Base-by-base conservation (phyloP, 768 basidiomycete species). In the Roridomyces roridus region DNA sequence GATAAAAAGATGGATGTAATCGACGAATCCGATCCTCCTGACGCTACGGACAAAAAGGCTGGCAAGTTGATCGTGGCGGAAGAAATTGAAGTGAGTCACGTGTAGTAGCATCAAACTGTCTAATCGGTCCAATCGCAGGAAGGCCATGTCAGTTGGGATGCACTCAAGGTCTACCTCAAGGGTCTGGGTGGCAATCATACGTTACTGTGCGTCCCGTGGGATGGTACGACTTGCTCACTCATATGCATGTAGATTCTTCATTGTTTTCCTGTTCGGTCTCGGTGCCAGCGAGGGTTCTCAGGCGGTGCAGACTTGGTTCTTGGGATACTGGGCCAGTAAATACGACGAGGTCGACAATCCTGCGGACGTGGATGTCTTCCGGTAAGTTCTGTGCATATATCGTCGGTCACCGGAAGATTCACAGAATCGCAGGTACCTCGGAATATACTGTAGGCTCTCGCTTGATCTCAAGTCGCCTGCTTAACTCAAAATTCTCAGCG, bases 11-110 rank as follows among this genome's bases (percentile, higher is more conserved):
- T 36, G 9, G 63, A 66, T 20, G 55, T 75, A 39, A 51, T 58
- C 37, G 28, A 58, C 14, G n/a, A n/a, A n/a, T n/a, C n/a, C n/a
- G 58, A 63, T 42, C 29, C 62, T 3, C 60, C 66, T 10, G 57
- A 51, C n/a, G 60, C 53, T 18, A 67, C 63, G 26, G 60, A 60
- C 14, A 70, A 71, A 41, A 64, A 66, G n/a, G 77, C 78, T 42
- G 85, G 86, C 3, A 86, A 87, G 64, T 75, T 89, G n/a, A 80
- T 88, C 42, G 70, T 86, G 7, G 81, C 80, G 0, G 88, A 90
- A 65, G 88, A 90, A 64, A 77, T 88, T 41, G 79, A 75, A 6
- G 31, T 34, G 31, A 34, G 31, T 34, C 31, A 34, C 15, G 31
- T 3, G 15, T 4, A 3, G 15, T 15, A 31, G 10, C 7, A 34